These are phyloP conservation scores for Colletotrichum gloeosporioides DNA, from an alignment of 2,329 filamentous ascomycete species.

Conservation along the genomic window DNA sequence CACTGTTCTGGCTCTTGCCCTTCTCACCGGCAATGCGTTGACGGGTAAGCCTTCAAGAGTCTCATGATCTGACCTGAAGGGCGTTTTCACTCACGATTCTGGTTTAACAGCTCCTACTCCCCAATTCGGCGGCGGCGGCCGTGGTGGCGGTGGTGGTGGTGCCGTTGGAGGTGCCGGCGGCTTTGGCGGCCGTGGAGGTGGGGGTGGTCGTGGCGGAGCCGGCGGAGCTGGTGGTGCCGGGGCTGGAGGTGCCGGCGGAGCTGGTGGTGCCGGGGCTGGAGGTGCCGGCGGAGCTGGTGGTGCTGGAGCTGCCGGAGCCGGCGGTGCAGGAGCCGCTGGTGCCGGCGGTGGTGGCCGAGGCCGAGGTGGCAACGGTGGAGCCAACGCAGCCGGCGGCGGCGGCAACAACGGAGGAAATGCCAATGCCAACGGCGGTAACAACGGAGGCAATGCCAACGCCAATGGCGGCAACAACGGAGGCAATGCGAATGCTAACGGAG, in stretches of 20 bases:
- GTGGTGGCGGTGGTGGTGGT: not conserved
- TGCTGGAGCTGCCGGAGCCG: not conserved
- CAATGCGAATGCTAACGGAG: not conserved
- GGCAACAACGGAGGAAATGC: not conserved
- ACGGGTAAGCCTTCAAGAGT: not conserved
- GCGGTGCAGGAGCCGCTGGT: not conserved
- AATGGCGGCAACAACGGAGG: not conserved
- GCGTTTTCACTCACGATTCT: fast-evolving
- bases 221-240: not conserved
- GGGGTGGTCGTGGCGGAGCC: not conserved
- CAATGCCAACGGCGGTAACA: not conserved
- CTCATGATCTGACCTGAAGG: not conserved
- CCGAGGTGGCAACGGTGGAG: not conserved
- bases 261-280: not conserved
- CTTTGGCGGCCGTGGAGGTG: not conserved
- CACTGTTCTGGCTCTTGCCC: not conserved
- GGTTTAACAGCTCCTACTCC: not conserved
- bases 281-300: not conserved
- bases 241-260: not conserved
- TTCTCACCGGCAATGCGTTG: slow-evolving; percentile 16
- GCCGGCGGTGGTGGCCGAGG: not conserved
- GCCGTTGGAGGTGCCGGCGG: not conserved
- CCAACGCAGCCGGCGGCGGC: not conserved
- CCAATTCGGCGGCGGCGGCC: not conserved
- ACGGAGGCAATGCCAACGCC: not conserved